Evolutionary conservation across 1,284 basidiomycete species (phyloP), one percentile per base, ranked within the genome.

Genomic region (Fistulina hepatica): DNA sequence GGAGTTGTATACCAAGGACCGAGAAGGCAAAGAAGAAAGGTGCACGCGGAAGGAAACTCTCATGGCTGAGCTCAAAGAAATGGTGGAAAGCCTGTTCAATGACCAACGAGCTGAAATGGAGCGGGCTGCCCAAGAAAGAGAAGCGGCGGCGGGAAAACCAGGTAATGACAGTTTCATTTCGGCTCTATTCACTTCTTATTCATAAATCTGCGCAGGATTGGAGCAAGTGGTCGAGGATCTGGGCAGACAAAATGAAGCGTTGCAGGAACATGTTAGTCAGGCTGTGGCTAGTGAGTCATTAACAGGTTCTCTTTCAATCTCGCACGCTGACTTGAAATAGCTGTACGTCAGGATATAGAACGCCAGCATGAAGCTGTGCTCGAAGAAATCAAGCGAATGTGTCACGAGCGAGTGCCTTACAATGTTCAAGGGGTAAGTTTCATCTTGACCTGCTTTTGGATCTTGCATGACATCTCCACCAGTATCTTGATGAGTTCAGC

Each of bases 371-470:
- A 70, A 42, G 75, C 76, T 32, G 76, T 74, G 3, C 59, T 85
- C 27, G 63, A 65, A 3, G 72, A 72, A 27, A 72, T 84, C 25
- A 65, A 67, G 37, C 63, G 70, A 16, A 81, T 76, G 26, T 78
- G 80, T 0, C 62, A 73, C 41, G 73, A 80, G 48, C 78, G 78
- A 55, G 71, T 85, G 11, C 74, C 73, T 7, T 85, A 77, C 64
- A 84, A 85, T 44, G 73, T 85, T 5, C 76, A 81, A 64, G 71
- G 71, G 21, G 80, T 83, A 59, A 43, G 73, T 57, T n/a, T n/a
- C n/a, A n/a, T n/a, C n/a, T n/a, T n/a, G n/a, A n/a, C n/a, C n/a
- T n/a, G n/a, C n/a, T n/a, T n/a, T n/a, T n/a, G n/a, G n/a, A n/a
- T n/a, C n/a, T n/a, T n/a, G n/a, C 9, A n/a, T 8, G 13, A 8